phyloP scores from a whole-genome alignment of 2,329 filamentous ascomycete species.

The Aspergillus fumigatus region DNA sequence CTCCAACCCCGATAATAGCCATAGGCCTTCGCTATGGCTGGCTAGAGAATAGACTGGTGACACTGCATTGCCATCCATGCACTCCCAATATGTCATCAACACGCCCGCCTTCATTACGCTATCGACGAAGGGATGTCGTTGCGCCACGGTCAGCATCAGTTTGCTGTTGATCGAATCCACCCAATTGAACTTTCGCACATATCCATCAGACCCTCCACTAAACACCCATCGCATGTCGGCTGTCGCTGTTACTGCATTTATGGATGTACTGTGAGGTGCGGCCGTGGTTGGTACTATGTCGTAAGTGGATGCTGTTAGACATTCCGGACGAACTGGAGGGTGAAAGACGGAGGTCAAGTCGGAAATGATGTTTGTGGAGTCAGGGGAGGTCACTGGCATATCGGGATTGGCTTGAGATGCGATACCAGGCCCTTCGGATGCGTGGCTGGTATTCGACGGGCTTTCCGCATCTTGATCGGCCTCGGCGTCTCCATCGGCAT shows the following conservation, averaged over 20 bases:
- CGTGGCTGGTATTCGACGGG: conserved; percentile 38
- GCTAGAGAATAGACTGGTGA: conserved; percentile 94
- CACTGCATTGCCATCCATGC: conserved; percentile 71
- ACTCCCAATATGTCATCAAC: conserved; percentile 96
- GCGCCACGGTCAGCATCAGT: conserved; percentile 86
- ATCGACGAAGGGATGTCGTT: conserved; percentile 94
- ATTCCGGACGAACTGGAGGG: conserved; percentile 68
- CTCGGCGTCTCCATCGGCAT: conserved; percentile 32
- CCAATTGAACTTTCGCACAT: conserved; percentile 95
- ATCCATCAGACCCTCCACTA: conserved; percentile 88
- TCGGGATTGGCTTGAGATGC: conserved; percentile 44
- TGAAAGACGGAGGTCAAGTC: conserved; percentile 45
- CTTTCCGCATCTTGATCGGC: conserved; percentile 34
- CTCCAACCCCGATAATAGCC: conserved; percentile 86
- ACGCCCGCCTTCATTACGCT: conserved; percentile 94
- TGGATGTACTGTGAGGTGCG: conserved; percentile 89
- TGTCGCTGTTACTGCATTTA: conserved; percentile 88
- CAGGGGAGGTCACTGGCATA: conserved; percentile 46
- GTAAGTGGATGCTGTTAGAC: conserved; percentile 74
- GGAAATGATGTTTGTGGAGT: conserved; percentile 28
- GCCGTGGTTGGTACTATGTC: conserved; percentile 97
- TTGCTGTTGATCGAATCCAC: conserved; percentile 93
- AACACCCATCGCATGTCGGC: conserved; percentile 95
- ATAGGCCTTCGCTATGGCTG: conserved; percentile 81
- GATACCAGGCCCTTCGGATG: conserved; percentile 32